Conservation (phyloP, 2,329 filamentous ascomycete species). For the Colletotrichum musae region DNA sequence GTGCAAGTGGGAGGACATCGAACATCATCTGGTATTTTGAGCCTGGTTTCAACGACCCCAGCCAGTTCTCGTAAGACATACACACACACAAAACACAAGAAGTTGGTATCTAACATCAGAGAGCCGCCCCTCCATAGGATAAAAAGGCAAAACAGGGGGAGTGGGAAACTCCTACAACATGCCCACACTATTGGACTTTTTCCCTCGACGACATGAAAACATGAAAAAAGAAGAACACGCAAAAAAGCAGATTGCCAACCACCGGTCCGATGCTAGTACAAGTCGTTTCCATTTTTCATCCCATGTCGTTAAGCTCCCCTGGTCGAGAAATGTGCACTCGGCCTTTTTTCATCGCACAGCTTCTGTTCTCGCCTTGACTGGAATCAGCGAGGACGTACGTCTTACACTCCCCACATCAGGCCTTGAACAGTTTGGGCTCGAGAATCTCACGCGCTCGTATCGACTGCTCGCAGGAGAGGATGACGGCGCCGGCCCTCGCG, state of each 20-base stretch:
- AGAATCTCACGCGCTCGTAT: slow-evolving; percentile 81
- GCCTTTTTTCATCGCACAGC: background rate
- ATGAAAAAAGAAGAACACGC: slow-evolving; percentile 16
- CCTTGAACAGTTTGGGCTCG: slow-evolving; percentile 62
- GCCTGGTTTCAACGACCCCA: background rate
- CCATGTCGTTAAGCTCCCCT: slow-evolving; percentile 24
- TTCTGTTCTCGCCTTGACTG: background rate
- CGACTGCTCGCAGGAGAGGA: slow-evolving; percentile 83
- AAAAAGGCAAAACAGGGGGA: too few species aligned
- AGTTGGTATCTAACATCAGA: slow-evolving; percentile 41
- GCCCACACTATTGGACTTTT: slow-evolving; percentile 14
- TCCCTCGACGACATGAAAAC: background rate
- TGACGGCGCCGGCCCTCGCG: slow-evolving; percentile 88
- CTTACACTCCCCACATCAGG: background rate
- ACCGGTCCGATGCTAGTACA: slow-evolving; percentile 32
- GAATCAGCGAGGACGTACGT: too few species aligned
- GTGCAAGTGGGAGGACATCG: background rate
- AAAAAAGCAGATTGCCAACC: slow-evolving; percentile 37
- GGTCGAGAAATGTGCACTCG: background rate
- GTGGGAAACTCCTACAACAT: slow-evolving; percentile 30
- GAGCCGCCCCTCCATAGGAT: slow-evolving; percentile 18
- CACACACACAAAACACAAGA: slow-evolving; percentile 1
- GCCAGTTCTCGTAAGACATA: slow-evolving; percentile 28
- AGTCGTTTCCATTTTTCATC: slow-evolving; percentile 25
- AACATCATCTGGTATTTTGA: slow-evolving; percentile 22